Evolutionary conservation across 345 rosid species (phyloP).

Genomic region (Arabidopsis arenosa): DNA sequence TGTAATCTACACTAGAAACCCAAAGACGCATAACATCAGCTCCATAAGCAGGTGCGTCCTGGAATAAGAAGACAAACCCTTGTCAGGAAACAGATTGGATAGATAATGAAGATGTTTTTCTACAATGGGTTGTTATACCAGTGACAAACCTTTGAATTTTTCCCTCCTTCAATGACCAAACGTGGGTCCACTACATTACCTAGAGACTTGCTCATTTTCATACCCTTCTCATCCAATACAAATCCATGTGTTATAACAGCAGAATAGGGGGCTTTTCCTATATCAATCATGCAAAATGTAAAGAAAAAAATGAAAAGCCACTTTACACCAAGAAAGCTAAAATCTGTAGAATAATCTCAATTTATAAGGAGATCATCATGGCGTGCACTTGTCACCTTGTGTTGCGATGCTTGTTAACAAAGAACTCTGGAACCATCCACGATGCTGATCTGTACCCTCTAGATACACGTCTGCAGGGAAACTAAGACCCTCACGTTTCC

Average conservation of each 20-base stretch:
- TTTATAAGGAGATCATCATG: conserved; percentile 2
- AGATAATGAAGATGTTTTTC: conserved; percentile 1
- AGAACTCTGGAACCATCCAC: conserved; percentile 99
- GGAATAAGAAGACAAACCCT: conserved; percentile 45
- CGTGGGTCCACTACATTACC: conserved; percentile 95
- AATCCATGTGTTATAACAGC: conserved; percentile 93
- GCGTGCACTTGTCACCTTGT: conserved; percentile 57
- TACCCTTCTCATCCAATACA: conserved; percentile 96
- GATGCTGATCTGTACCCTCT: conserved; percentile 99
- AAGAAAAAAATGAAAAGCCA: conserved; percentile 20
- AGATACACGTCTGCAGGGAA: conserved; percentile 91
- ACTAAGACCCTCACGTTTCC: conserved; percentile 63
- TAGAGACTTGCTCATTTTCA: conserved; percentile 96
- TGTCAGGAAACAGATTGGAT: conserved; percentile 27
- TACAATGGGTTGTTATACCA: conserved; percentile 28
- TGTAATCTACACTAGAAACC: conserved; percentile 98
- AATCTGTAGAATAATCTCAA: conserved; percentile 10
- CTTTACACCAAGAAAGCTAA: conserved; percentile 32
- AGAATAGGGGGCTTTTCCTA: conserved; percentile 88
- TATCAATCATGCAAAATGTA: conserved; percentile 31
- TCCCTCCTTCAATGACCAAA: conserved; percentile 81
- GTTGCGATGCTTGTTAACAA: conserved; percentile 89
- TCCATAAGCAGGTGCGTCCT: conserved; percentile 95
- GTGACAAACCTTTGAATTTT: conserved; percentile 69
- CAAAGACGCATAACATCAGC: conserved; percentile 95